These are phyloP conservation scores for Musa itinerans DNA, from an alignment of 176 grass and related monocot genomes.

Conservation along the genomic window DNA sequence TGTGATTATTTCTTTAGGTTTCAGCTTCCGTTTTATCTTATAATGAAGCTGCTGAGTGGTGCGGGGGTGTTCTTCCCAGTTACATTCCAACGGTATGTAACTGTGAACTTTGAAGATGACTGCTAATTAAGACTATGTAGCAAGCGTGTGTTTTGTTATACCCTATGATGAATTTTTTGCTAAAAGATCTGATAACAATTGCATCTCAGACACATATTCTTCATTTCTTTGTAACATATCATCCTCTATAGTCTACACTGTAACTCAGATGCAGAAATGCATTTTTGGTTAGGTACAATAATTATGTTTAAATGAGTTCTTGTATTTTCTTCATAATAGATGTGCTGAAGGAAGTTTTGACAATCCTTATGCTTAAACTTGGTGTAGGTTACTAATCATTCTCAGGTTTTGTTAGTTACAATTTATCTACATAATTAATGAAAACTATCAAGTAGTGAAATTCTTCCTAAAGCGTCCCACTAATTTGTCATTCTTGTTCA, in stretches of 20 bases:
- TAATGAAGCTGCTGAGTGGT: constrained; percentile 56
- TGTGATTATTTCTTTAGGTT: constrained; percentile 35
- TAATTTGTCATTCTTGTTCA: not conserved
- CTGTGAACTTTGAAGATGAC: not conserved
- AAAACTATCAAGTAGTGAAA: not conserved
- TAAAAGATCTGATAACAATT: too few relatives aligned
- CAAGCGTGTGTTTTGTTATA: not conserved
- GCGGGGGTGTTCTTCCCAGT: constrained; percentile 66
- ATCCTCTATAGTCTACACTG: not conserved
- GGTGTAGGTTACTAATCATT: not conserved
- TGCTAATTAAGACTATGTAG: not conserved
- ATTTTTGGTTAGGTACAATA: not conserved
- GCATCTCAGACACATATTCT: too few relatives aligned
- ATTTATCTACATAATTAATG: not conserved
- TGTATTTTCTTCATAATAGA: not conserved
- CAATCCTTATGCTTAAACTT: not conserved
- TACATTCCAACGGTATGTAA: constrained; percentile 60
- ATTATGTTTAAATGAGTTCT: not conserved
- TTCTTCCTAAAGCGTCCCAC: not conserved
- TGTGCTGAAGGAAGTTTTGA: not conserved
- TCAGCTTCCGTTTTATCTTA: constrained; percentile 64
- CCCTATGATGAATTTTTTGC: too few relatives aligned
- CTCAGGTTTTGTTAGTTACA: not conserved
- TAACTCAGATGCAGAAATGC: not conserved
- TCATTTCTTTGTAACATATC: too few relatives aligned